phyloP scores from a whole-genome alignment of 805 yeast genomes.

The Priceomyces castillae region DNA sequence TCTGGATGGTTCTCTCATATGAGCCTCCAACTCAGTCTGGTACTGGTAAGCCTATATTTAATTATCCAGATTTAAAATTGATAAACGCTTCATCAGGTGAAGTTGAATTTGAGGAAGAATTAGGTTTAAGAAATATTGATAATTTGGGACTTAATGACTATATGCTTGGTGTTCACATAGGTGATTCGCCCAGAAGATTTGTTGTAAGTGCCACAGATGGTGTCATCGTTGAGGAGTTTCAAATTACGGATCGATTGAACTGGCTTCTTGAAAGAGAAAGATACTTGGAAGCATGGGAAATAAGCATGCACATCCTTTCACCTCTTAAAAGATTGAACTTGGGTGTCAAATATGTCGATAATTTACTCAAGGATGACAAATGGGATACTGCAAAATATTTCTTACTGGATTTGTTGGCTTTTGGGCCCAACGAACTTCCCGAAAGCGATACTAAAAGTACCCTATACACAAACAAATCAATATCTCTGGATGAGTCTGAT shows the following conservation, averaged over 20 bases:
- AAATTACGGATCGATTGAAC: slow-evolving; percentile 61
- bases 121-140: slow-evolving; percentile 57
- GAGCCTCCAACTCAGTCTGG: slow-evolving; percentile 34
- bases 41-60: slow-evolving; percentile 21
- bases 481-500: slow-evolving; percentile 17
- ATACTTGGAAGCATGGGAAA: slow-evolving; percentile 74
- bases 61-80: slow-evolving; percentile 73
- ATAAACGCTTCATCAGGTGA: slow-evolving; percentile 64
- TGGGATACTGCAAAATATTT: slow-evolving; percentile 60
- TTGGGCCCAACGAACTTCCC: slow-evolving; percentile 21
- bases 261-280: slow-evolving; percentile 64
- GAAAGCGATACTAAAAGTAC: slow-evolving; percentile 33
- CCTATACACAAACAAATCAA: slow-evolving; percentile 17
- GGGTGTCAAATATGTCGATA: slow-evolving; percentile 58
- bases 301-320: slow-evolving; percentile 57
- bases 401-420: slow-evolving; percentile 27
- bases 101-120: slow-evolving; percentile 76
- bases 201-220: slow-evolving; percentile 81
- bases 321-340: slow-evolving; percentile 50
- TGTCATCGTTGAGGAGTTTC: slow-evolving; percentile 70
- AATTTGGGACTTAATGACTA: slow-evolving; percentile 78
- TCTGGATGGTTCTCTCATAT: slow-evolving; percentile 58
- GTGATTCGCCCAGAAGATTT: slow-evolving; percentile 49
- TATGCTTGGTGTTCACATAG: slow-evolving; percentile 56
- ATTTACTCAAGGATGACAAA: slow-evolving; percentile 37